Conservation (phyloP, 139 green algal genomes). For the Chlorella vulgaris region DNA sequence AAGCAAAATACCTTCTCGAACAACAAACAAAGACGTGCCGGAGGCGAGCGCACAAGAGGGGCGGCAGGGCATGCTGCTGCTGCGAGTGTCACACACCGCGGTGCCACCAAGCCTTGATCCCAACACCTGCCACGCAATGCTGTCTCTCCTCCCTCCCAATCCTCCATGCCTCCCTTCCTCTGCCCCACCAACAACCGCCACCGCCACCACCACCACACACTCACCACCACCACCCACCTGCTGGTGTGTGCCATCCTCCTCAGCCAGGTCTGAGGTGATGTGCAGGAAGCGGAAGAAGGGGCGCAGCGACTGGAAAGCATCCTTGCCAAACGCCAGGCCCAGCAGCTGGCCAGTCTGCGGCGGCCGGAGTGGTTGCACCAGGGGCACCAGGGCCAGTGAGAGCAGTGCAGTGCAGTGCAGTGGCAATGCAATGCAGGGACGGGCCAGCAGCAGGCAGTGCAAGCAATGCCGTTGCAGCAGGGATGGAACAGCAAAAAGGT, state of each 20-base stretch:
- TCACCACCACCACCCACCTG: not conserved
- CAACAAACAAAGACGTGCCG: too few species aligned
- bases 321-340: constrained; percentile 37
- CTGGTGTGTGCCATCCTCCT: not conserved
- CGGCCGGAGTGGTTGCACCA: not conserved
- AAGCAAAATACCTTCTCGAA: too few species aligned
- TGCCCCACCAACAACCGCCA: not conserved
- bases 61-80: too few species aligned
- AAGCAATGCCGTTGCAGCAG: too few species aligned
- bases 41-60: too few species aligned
- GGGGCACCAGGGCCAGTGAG: not conserved
- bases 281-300: constrained; percentile 48
- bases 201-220: too few species aligned
- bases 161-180: not conserved
- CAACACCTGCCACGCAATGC: too few species aligned
- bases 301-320: constrained; percentile 23
- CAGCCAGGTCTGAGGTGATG: constrained; percentile 43
- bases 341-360: constrained; percentile 30
- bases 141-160: not conserved
- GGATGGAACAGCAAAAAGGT: too few species aligned
- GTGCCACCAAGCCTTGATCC: too few species aligned
- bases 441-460: too few species aligned
- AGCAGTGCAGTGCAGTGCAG: not conserved
- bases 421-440: too few species aligned
- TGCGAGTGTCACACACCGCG: too few species aligned